phyloP scores from a whole-genome alignment of 768 basidiomycete genomes.

The Pisolithus microcarpus region DNA sequence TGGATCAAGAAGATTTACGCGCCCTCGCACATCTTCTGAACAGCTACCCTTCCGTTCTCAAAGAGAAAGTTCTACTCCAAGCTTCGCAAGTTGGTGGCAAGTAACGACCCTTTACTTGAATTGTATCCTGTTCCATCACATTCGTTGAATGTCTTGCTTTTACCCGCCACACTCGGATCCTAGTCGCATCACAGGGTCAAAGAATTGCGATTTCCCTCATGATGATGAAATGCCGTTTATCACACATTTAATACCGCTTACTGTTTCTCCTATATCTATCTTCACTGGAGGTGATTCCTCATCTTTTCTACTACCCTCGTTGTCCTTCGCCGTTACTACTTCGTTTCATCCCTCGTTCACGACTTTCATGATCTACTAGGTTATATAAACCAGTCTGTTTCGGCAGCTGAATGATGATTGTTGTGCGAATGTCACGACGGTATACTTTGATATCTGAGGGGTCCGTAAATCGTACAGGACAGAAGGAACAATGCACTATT shows the following conservation, averaged over 20 bases:
- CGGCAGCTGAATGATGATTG: conserved; percentile 1
- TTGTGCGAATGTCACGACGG: not conserved
- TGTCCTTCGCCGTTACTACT: not conserved
- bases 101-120: not conserved
- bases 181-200: not conserved
- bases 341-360: not conserved
- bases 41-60: conserved; percentile 74
- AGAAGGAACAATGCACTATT: no score
- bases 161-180: not conserved
- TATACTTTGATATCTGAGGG: not conserved
- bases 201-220: conserved; percentile 3
- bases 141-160: not conserved
- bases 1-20: conserved; percentile 82
- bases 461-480: not conserved
- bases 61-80: conserved; percentile 57
- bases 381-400: not conserved
- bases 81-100: conserved; percentile 21
- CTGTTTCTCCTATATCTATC: conserved; percentile 5
- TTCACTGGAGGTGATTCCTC: conserved; percentile 7
- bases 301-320: conserved; percentile 1
- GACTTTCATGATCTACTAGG: conserved; percentile 5
- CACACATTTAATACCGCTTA: conserved; percentile 1
- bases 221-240: conserved; percentile 3
- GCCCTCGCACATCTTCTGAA: conserved; percentile 82
- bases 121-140: not conserved